These are phyloP conservation scores for Calamus simplicifolius DNA, from an alignment of 176 grass and related monocot species.

Conservation along the genomic window DNA sequence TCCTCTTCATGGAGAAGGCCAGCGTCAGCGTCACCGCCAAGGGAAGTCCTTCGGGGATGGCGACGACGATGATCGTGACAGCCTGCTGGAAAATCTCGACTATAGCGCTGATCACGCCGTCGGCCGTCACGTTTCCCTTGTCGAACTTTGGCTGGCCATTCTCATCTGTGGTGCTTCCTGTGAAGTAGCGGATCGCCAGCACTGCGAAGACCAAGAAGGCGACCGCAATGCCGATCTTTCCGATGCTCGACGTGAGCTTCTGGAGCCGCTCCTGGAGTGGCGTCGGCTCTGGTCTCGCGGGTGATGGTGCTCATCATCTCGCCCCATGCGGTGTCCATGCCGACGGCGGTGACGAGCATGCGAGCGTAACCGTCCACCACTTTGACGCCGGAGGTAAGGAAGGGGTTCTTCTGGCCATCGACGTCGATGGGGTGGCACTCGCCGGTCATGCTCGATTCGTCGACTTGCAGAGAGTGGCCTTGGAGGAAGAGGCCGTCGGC, in stretches of 20 bases:
- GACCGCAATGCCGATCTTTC: constrained; percentile 65
- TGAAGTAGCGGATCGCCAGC: constrained; percentile 54
- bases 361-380: constrained; percentile 52
- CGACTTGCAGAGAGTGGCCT: constrained; percentile 27
- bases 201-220: constrained; percentile 57
- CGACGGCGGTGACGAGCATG: constrained; percentile 78
- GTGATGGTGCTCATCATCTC: constrained; percentile 82
- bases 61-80: constrained; percentile 91
- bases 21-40: constrained; percentile 85
- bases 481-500: constrained; percentile 8
- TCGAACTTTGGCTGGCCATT: constrained; percentile 37
- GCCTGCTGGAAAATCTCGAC: constrained; percentile 85
- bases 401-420: constrained; percentile 32
- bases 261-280: constrained; percentile 73
- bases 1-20: constrained; percentile 92
- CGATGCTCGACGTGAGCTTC: constrained; percentile 56
- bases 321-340: constrained; percentile 60
- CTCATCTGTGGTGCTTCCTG: constrained; percentile 55
- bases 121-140: constrained; percentile 16
- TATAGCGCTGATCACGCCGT: constrained; percentile 40
- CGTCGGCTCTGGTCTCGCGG: constrained; percentile 46
- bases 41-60: constrained; percentile 80
- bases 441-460: constrained; percentile 90
- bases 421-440: constrained; percentile 51
- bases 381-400: constrained; percentile 64